These are phyloP conservation scores for Mangifera indica DNA, from an alignment of 345 rosid genomes.

Conservation along the genomic window DNA sequence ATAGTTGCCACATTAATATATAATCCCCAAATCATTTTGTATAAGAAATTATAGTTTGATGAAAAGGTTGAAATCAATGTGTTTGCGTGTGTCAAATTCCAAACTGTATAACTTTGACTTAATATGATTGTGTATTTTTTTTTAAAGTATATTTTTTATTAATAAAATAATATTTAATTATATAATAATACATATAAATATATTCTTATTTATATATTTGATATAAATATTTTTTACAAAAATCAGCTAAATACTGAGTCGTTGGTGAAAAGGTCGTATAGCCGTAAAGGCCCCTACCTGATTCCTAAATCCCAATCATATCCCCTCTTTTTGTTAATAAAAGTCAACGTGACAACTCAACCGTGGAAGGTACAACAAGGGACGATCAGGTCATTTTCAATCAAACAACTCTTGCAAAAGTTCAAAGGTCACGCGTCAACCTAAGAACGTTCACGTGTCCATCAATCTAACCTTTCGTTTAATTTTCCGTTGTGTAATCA, in stretches of 20 bases:
- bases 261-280: not conserved
- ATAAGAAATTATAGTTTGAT: no score
- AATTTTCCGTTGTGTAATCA: constrained; percentile 15
- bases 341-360: constrained; percentile 27
- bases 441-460: constrained; percentile 36
- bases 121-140: no score
- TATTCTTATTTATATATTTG: no score
- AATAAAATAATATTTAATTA: no score
- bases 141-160: no score
- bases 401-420: not conserved
- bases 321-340: rapidly evolving
- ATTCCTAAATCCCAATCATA: not conserved
- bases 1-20: not conserved
- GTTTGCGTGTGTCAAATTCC: no score
- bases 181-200: no score
- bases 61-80: no score
- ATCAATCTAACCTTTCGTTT: constrained; percentile 8
- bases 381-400: constrained; percentile 21
- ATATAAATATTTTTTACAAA: no score
- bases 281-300: constrained; percentile 21
- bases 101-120: no score
- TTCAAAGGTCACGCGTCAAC: constrained; percentile 34
- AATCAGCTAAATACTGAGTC: not conserved
- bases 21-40: no score
- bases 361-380: constrained; percentile 21